Evolutionary conservation across 805 yeast species (phyloP), one percentile per base, ranked within the genome.

Genomic region (Torulaspora maleeae): DNA sequence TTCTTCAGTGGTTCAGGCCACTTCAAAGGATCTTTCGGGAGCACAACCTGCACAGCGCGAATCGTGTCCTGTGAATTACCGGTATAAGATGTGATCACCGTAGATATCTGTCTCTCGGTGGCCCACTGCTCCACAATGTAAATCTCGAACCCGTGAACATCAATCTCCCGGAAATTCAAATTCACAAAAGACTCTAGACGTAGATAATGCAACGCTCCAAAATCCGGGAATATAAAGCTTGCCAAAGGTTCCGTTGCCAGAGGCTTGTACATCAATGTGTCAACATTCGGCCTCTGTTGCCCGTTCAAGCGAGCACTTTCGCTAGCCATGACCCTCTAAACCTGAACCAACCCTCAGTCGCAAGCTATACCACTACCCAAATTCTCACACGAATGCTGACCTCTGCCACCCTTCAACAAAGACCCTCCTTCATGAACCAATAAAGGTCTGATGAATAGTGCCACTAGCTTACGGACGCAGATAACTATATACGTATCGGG

Each of bases 101-200:
- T 74, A 20, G 86, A 80, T 10, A 79, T 68, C 34, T 76, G 72
- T 36, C 98, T 71, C 47, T 81, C 82, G 27, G 83, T 74, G 2
- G 86, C 83, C 99, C 99, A 93, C 64, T 91, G 97, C 63, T 93
- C 98, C 9, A 91, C 95, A 30, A 93, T 72, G 62, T 93, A 93
- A 12, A 86, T 77, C 64, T 93, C 98, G 60, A 84, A 88, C 1
- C 99, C 98, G 1, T 71, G 56, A 19, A 83, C 71, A 8, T 66
- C 67, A 4, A 80, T 64, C 43, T 71, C 74, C 37, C 76, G 77
- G 28, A 73, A 77, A 3, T 46, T 45, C 48, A 70, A 64, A 40
- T 69, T 74, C 38, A 63, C 61, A 11, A 66, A 55, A 47, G 71
- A 66, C 34, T 70, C 74, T 42, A 71, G 57, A 47, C 69, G 68